phyloP scores from a whole-genome alignment of 345 rosid species.

The Brassica napus region DNA sequence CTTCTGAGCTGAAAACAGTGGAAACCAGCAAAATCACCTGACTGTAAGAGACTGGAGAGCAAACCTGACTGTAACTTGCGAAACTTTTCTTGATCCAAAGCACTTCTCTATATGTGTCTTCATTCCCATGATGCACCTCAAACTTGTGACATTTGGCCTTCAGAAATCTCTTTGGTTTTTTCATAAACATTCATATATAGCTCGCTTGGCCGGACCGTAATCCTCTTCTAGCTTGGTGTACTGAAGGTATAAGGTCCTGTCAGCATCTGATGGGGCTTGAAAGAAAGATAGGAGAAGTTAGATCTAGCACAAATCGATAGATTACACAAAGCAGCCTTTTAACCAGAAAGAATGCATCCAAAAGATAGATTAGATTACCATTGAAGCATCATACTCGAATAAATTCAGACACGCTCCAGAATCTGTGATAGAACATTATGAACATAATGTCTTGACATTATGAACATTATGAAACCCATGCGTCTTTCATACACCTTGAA shows the following conservation, averaged over 20 bases:
- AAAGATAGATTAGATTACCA: background rate
- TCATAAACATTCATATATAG: constrained; percentile 36
- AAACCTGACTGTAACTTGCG: constrained; percentile 45
- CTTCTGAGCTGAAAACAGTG: background rate
- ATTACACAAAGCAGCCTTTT: background rate
- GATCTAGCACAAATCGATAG: background rate
- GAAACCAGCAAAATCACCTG: background rate
- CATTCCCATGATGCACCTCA: constrained; percentile 94
- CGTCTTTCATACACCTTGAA: background rate
- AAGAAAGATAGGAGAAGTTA: too few relatives aligned
- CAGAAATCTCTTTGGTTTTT: constrained; percentile 54
- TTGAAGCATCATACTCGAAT: background rate
- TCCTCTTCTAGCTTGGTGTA: too few relatives aligned
- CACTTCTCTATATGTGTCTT: constrained; percentile 94
- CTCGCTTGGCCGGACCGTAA: too few relatives aligned
- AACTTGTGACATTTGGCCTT: constrained; percentile 73
- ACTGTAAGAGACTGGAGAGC: background rate
- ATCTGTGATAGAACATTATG: too few relatives aligned
- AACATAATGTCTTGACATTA: background rate
- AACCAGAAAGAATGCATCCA: background rate
- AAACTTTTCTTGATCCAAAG: constrained; percentile 82
- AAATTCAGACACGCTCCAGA: background rate
- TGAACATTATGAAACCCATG: too few relatives aligned
- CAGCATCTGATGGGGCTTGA: too few relatives aligned
- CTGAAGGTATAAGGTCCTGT: too few relatives aligned